Conservation (phyloP, 495 filamentous ascomycete species). For the Staphylotrichum longicolle region DNA sequence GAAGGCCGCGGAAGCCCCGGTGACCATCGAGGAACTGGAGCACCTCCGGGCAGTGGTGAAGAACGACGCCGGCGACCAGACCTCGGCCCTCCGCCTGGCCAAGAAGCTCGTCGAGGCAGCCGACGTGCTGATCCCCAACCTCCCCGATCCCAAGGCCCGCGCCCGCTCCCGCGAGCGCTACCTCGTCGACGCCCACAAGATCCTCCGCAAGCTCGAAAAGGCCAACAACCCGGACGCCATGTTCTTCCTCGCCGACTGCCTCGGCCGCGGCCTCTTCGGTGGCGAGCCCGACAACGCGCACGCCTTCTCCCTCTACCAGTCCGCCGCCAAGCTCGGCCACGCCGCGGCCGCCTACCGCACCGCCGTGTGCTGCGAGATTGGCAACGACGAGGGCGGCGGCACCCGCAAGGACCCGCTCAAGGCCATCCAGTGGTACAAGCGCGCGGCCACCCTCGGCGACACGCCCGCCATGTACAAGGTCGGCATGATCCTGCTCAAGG, state of each 20-base stretch:
- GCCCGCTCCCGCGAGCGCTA: constrained; percentile 80
- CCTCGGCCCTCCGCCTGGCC: constrained; percentile 67
- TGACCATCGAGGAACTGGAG: constrained; percentile 78
- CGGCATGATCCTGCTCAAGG: constrained; percentile 92
- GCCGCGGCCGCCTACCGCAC: constrained; percentile 86
- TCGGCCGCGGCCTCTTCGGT: constrained; percentile 65
- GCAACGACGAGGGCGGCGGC: constrained; percentile 88
- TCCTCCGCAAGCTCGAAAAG: constrained; percentile 78
- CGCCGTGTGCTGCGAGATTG: constrained; percentile 95
- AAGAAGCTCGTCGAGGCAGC: constrained; percentile 87
- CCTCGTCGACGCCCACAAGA: constrained; percentile 80
- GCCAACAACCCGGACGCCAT: constrained; percentile 72
- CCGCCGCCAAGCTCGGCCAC: constrained; percentile 85
- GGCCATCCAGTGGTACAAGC: constrained; percentile 97
- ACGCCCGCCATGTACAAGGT: constrained; percentile 97
- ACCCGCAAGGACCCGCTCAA: constrained; percentile 87
- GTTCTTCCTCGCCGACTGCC: constrained; percentile 90
- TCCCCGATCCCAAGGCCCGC: constrained; percentile 72
- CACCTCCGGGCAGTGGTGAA: constrained; percentile 64
- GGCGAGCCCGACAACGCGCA: constrained; percentile 79
- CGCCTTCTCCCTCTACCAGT: constrained; percentile 89
- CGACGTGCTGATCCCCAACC: constrained; percentile 65
- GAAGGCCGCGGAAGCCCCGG: constrained; percentile 49
- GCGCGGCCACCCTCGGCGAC: constrained; percentile 84
- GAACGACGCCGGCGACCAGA: constrained; percentile 67